Conservation (phyloP, 73 alveolate species). For the Symbiodinium natans region DNA sequence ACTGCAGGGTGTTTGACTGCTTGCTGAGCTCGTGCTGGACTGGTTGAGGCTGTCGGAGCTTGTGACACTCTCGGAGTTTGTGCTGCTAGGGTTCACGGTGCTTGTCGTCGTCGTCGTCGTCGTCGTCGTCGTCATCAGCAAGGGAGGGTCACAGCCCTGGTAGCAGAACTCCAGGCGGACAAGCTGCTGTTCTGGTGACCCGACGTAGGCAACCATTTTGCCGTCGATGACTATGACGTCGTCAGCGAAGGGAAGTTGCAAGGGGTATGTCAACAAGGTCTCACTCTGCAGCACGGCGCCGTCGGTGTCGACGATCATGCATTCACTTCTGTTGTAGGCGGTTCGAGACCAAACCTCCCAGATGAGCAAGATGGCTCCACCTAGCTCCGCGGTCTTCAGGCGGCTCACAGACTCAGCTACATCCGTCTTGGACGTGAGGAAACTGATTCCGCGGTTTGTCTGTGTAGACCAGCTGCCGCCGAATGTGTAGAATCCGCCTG, state of each 20-base stretch:
- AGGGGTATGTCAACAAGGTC: background rate
- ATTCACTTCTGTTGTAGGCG: conserved; percentile 41
- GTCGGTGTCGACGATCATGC: conserved; percentile 27
- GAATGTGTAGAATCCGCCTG: conserved; percentile 67
- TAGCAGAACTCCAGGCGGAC: conserved; percentile 18
- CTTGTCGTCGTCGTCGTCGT: no score
- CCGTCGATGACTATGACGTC: conserved; percentile 1
- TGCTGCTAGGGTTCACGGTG: no score
- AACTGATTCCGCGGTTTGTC: conserved; percentile 30
- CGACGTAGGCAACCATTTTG: conserved; percentile 34
- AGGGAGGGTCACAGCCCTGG: no score
- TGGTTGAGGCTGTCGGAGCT: no score
- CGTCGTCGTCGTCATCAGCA: no score
- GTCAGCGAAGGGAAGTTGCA: conserved; percentile 52
- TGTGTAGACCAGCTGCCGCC: conserved; percentile 63
- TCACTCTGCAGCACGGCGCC: background rate
- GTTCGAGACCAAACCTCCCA: conserved; percentile 23
- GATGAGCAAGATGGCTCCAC: background rate
- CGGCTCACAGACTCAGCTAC: conserved; percentile 5
- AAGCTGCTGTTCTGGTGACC: background rate
- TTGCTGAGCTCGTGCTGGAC: no score
- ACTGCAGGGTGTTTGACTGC: no score
- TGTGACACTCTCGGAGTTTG: no score
- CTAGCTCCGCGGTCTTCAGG: conserved; percentile 18
- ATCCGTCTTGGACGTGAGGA: conserved; percentile 30